These are phyloP conservation scores for Penicillium sumatraense DNA, from an alignment of 2,329 filamentous ascomycete species.

Conservation along the genomic window DNA sequence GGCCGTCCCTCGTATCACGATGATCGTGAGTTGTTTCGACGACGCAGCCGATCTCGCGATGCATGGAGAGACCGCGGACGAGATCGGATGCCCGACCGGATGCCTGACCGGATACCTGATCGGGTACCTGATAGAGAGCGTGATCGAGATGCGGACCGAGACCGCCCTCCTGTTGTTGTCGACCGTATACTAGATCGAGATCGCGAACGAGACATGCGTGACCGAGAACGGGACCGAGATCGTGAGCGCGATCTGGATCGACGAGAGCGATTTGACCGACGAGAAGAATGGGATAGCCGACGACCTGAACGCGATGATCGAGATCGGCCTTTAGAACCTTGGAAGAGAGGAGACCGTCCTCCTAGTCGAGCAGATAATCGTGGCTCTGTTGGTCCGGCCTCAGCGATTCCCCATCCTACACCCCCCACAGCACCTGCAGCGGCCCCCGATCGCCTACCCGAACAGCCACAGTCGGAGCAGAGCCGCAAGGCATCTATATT, in stretches of 20 bases:
- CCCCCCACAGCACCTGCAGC: conserved; percentile 17
- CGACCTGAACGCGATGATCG: conserved; percentile 31
- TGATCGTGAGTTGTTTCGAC: conserved; percentile 48
- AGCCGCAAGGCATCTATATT: conserved; percentile 30
- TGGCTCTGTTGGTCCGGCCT: conserved; percentile 30
- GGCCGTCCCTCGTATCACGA: conserved; percentile 46
- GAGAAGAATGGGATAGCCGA: conserved; percentile 34
- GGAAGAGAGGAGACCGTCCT: conserved; percentile 48
- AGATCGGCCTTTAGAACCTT: conserved; percentile 38
- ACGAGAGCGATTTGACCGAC: conserved; percentile 39
- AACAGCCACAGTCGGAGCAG: conserved; percentile 30
- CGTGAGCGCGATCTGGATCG: conserved; percentile 40
- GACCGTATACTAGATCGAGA: conserved; percentile 24
- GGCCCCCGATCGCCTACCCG: conserved; percentile 27
- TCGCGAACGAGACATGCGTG: conserved; percentile 28
- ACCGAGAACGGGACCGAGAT: conserved; percentile 37
- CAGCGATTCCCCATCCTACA: conserved; percentile 16
- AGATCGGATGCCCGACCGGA: conserved; percentile 33
- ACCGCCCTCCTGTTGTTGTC: neutral
- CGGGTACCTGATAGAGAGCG: conserved; percentile 42
- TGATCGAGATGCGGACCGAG: conserved; percentile 33
- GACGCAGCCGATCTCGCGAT: conserved; percentile 51
- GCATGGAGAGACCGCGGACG: conserved; percentile 46
- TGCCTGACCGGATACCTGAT: conserved; percentile 33
- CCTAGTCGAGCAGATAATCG: conserved; percentile 37